Percentiles rank a stretch among this genome's conserved stretches.
These are phyloP conservation scores for Dactylorhiza incarnata DNA, from an alignment of 106 monocot genomes.

Conservation along the genomic window DNA sequence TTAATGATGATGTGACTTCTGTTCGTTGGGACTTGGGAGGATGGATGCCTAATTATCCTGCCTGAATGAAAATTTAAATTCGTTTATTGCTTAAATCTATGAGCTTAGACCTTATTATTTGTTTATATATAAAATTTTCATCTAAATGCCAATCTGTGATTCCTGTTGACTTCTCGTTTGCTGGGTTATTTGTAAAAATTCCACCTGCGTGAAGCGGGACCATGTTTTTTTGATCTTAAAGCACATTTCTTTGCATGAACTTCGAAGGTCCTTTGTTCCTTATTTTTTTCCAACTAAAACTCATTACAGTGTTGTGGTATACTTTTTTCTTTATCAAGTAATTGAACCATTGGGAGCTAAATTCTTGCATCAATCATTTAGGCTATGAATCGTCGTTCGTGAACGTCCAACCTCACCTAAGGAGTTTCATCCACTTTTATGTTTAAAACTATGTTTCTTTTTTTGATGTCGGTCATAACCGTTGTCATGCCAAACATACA, in stretches of 20 bases:
- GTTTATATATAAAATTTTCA: neutral
- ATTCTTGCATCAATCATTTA: too few species aligned
- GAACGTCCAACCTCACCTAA: too few species aligned
- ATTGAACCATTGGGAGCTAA: too few species aligned
- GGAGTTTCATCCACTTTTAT: too few species aligned
- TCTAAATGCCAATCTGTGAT: neutral
- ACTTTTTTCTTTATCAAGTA: neutral
- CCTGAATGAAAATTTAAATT: slow-evolving; percentile 3
- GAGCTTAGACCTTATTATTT: neutral
- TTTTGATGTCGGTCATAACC: too few species aligned
- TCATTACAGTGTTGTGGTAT: neutral
- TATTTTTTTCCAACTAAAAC: neutral
- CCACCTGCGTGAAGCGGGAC: neutral
- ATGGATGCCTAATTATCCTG: neutral
- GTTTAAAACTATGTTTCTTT: too few species aligned
- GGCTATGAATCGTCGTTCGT: too few species aligned
- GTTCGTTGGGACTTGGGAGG: neutral
- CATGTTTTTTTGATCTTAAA: too few species aligned
- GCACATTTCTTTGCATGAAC: too few species aligned
- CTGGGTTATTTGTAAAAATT: neutral
- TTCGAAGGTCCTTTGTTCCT: too few species aligned
- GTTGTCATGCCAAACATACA: too few species aligned
- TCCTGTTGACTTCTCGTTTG: neutral
- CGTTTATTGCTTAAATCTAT: neutral
- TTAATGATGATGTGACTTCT: neutral